Evolutionary conservation across 176 grass and related monocot genomes (phyloP).

Genomic region (Cenchrus purpureus): DNA sequence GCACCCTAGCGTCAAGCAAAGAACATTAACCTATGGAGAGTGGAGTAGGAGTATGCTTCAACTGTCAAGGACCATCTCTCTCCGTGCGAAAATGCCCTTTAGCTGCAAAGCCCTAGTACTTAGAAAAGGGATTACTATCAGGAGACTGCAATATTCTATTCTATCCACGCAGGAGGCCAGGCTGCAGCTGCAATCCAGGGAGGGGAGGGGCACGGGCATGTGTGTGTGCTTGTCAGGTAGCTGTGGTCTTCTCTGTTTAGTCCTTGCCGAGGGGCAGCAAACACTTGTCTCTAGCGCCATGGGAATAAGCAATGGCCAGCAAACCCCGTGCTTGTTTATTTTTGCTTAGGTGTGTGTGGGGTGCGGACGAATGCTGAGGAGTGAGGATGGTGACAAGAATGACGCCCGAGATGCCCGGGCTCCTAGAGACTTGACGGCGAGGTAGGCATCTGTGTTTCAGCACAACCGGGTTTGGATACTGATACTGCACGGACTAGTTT

Average conservation of each 20-base stretch:
- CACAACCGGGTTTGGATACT: neutral
- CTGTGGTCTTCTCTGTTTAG: conserved; percentile 53
- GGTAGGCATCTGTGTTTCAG: neutral
- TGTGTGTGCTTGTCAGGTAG: conserved; percentile 50
- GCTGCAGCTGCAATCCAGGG: neutral
- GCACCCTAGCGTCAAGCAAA: conserved; percentile 21
- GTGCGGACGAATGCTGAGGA: neutral
- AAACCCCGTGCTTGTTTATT: neutral
- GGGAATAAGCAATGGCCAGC: conserved; percentile 22
- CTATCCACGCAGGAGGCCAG: neutral
- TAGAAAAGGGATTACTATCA: neutral
- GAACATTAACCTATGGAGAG: neutral
- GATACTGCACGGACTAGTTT: neutral
- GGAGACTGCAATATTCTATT: conserved; percentile 38
- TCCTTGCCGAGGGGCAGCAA: conserved; percentile 36
- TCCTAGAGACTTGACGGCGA: conserved; percentile 12
- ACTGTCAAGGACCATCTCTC: conserved; percentile 16
- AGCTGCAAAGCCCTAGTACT: neutral
- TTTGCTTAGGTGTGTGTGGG: neutral
- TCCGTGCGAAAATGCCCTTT: neutral
- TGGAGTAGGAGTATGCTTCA: neutral
- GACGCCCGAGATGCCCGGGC: conserved; percentile 24
- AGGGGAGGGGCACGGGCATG: conserved; percentile 15
- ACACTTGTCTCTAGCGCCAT: conserved; percentile 47
- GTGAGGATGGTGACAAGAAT: conserved; percentile 44